Conservation (phyloP, 2,329 filamentous ascomycete species). For the Beauveria pseudobassiana region DNA sequence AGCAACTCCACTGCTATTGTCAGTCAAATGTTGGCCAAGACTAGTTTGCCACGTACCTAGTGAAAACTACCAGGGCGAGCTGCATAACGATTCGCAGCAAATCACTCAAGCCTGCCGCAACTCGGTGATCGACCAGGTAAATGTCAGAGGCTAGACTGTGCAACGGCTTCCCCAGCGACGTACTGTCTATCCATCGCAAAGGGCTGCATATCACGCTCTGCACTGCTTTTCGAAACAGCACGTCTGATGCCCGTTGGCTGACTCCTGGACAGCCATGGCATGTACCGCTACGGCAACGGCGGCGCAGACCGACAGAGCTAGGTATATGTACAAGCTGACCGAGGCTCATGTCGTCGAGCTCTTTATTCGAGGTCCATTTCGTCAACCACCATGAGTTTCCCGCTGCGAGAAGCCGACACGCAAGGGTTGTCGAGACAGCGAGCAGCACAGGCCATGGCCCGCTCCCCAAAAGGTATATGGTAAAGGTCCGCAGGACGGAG, state of each 20-base stretch:
- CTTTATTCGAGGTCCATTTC: constrained; percentile 6
- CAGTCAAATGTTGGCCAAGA: background rate
- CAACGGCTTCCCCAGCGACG: background rate
- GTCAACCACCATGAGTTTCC: constrained; percentile 12
- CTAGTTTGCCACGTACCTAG: background rate
- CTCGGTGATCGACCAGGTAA: constrained; percentile 9
- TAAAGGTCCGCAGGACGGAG: background rate
- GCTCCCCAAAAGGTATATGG: background rate
- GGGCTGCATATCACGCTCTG: background rate
- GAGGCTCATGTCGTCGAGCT: background rate
- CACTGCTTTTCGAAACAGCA: background rate
- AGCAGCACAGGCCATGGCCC: background rate
- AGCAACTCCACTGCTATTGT: background rate
- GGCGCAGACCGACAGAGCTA: background rate
- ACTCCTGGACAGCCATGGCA: constrained; percentile 1
- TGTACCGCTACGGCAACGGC: constrained; percentile 1
- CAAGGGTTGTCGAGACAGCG: background rate
- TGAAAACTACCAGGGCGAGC: constrained; percentile 28
- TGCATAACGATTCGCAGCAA: constrained; percentile 1
- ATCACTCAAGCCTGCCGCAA: background rate
- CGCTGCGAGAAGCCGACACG: background rate
- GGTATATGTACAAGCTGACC: constrained; percentile 5
- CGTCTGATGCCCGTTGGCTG: constrained; percentile 4
- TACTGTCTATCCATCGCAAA: constrained; percentile 9
- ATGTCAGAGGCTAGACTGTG: constrained; percentile 10